Conservation (phyloP, 2,329 filamentous ascomycete genomes). For the Neofusicoccum parvum region DNA sequence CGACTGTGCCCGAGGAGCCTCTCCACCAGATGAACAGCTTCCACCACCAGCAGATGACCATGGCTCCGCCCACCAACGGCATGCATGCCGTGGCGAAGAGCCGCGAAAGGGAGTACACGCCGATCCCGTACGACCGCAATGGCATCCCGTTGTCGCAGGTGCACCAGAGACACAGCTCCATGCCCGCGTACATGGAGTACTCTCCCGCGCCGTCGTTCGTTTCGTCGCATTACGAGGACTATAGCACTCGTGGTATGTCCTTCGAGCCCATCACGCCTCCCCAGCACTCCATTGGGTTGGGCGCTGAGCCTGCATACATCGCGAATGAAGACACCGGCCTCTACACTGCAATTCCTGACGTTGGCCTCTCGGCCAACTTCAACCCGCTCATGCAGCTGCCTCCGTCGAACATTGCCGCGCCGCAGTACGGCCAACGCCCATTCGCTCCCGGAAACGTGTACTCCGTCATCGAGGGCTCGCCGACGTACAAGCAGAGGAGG, state of each 20-base stretch:
- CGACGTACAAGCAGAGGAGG: conserved; percentile 96
- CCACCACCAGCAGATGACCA: conserved; percentile 65
- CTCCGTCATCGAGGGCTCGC: conserved; percentile 95
- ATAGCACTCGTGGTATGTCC: conserved; percentile 92
- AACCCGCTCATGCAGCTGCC: conserved; percentile 91
- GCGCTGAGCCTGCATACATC: conserved; percentile 92
- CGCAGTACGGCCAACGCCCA: conserved; percentile 73
- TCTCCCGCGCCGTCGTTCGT: conserved; percentile 97
- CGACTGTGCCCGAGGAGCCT: conserved; percentile 60
- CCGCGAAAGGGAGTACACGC: conserved; percentile 77
- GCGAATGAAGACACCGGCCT: conserved; percentile 96
- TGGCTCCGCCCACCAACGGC: conserved; percentile 72
- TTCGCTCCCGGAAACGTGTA: conserved; percentile 81
- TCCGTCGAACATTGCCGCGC: conserved; percentile 77
- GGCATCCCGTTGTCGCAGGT: conserved; percentile 80
- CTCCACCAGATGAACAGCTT: conserved; percentile 70
- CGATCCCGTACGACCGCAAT: conserved; percentile 86
- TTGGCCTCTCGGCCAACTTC: conserved; percentile 73
- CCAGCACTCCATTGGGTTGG: conserved; percentile 80
- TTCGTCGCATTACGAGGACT: conserved; percentile 98
- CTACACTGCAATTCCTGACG: conserved; percentile 92
- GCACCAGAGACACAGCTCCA: conserved; percentile 94
- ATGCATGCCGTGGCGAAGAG: conserved; percentile 67
- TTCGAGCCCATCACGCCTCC: conserved; percentile 97
- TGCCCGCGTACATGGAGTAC: conserved; percentile 98